A percentile compares a stretch with the other conserved stretches of the same genome.
phyloP scores from a whole-genome alignment of 768 basidiomycete genomes.

The Candolleomyces aberdarensis region DNA sequence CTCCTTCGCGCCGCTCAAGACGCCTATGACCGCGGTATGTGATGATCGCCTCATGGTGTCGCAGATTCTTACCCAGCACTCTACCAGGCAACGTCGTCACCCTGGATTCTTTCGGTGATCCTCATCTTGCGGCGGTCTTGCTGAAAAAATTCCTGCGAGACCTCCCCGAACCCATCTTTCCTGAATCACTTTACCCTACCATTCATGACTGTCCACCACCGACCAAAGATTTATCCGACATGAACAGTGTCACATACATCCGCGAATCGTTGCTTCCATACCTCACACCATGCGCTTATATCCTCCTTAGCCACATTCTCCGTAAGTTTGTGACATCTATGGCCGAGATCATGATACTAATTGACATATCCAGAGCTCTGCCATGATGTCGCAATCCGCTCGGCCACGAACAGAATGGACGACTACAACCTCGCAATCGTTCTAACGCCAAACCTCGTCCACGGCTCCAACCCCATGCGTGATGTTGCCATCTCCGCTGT shows the following conservation, averaged over 20 bases:
- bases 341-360: slow-evolving; percentile 10
- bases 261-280: slow-evolving; percentile 65
- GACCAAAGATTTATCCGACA: slow-evolving; percentile 49
- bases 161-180: slow-evolving; percentile 75
- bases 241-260: slow-evolving; percentile 60
- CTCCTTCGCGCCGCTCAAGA: slow-evolving; percentile 73
- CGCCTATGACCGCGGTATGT: slow-evolving; percentile 76
- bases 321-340: slow-evolving; percentile 37
- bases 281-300: slow-evolving; percentile 68
- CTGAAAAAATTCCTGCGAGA: slow-evolving; percentile 85
- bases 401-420: slow-evolving; percentile 74
- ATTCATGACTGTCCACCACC: slow-evolving; percentile 67
- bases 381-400: slow-evolving; percentile 72
- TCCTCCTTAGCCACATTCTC: slow-evolving; percentile 67
- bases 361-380: slow-evolving; percentile 55
- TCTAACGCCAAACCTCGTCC: slow-evolving; percentile 75
- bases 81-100: slow-evolving; percentile 73
- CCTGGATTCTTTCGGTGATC: slow-evolving; percentile 70
- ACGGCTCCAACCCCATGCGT: slow-evolving; percentile 59
- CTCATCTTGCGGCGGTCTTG: slow-evolving; percentile 79
- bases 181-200: slow-evolving; percentile 60
- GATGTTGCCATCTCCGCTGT: slow-evolving; percentile 77
- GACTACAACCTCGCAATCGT: slow-evolving; percentile 81
- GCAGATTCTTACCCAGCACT: slow-evolving; percentile 5
- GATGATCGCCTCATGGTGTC: background rate